Evolutionary conservation across 768 basidiomycete genomes (phyloP), one percentile per base, ranked within the genome.

Genomic region (Serendipita sp.): DNA sequence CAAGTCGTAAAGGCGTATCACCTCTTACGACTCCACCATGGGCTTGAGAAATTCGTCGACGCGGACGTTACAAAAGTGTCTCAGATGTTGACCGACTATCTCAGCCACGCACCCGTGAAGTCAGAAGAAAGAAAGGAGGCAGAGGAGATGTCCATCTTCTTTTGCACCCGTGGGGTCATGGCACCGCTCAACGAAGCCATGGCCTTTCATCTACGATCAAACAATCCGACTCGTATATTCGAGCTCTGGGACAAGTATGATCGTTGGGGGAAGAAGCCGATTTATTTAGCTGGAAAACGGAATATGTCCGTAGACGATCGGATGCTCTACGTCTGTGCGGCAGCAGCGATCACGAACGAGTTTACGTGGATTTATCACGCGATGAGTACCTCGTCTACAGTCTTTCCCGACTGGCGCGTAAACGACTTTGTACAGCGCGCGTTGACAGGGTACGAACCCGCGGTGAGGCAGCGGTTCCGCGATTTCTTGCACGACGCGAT

Each of bases 381-480:
- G 16, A 32, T 60, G 16, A 10, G 35, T 1, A 60, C 56, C 16
- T 28, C 56, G 16, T 11, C 10, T n/a, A 4, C 56, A 69, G 76
- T 78, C n/a, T 88, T 89, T 68, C 69, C 73, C n/a, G 76, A 72
- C 36, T 85, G 86, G 2, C 70, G 88, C 54, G 72, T 73, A 28
- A 44, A 46, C 7, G 65, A 60, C 47, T 70, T 72, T 3, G 82
- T 74, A 65, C 67, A 82, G 5, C 68, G 73, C 18, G 76, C 75
- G 1, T 73, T 73, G 16, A 71, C 76, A 51, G 77, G 73, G 1
- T 68, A 83, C 41, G 69, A 74, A 16, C 68, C 68, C 28, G 71
- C 68, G 46, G 73, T 73, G 18, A 73, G 77, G 8, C 69, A 75
- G 13, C 69, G 72, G 3, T 79, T 84, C 66, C 71, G 83, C 2